These are phyloP conservation scores for Fusarium avenaceum DNA, from an alignment of 2,329 filamentous ascomycete genomes.

Conservation along the genomic window DNA sequence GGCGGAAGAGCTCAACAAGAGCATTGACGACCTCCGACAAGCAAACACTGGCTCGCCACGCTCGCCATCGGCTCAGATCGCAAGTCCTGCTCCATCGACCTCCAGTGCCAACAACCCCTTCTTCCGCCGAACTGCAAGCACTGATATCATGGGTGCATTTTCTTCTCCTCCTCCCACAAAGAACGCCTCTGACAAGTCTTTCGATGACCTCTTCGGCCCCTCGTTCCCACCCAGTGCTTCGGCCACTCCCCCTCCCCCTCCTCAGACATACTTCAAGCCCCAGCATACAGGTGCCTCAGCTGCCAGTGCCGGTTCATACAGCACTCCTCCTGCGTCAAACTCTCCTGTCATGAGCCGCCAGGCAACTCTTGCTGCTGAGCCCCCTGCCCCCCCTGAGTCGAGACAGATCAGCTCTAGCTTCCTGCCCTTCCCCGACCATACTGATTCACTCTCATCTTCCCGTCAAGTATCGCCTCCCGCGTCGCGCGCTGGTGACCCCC, in stretches of 20 bases:
- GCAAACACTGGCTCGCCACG: constrained; percentile 65
- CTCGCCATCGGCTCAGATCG: constrained; percentile 64
- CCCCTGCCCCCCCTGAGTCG: constrained; percentile 75
- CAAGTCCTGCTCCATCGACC: constrained; percentile 77
- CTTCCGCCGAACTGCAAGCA: constrained; percentile 79
- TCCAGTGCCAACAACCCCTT: constrained; percentile 93
- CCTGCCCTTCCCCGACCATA: constrained; percentile 75
- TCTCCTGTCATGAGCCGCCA: constrained; percentile 74
- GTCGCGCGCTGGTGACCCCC: constrained; percentile 66
- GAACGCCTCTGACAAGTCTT: constrained; percentile 74
- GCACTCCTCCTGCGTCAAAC: constrained; percentile 67
- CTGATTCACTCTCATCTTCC: constrained; percentile 81
- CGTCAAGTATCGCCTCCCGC: constrained; percentile 81
- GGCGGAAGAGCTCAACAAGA: constrained; percentile 76
- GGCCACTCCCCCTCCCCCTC: constrained; percentile 61
- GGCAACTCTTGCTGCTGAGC: constrained; percentile 69
- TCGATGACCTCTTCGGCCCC: constrained; percentile 89
- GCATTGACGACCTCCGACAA: constrained; percentile 70
- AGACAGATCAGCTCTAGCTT: constrained; percentile 83
- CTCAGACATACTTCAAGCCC: constrained; percentile 59
- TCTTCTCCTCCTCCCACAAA: constrained; percentile 60
- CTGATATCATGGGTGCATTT: constrained; percentile 70
- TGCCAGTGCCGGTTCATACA: constrained; percentile 65
- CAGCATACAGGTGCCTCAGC: constrained; percentile 71
- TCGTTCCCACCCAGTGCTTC: constrained; percentile 65